These are phyloP conservation scores for Debaryomyces coudertii DNA, from an alignment of 1,139 yeast genomes.

Conservation along the genomic window DNA sequence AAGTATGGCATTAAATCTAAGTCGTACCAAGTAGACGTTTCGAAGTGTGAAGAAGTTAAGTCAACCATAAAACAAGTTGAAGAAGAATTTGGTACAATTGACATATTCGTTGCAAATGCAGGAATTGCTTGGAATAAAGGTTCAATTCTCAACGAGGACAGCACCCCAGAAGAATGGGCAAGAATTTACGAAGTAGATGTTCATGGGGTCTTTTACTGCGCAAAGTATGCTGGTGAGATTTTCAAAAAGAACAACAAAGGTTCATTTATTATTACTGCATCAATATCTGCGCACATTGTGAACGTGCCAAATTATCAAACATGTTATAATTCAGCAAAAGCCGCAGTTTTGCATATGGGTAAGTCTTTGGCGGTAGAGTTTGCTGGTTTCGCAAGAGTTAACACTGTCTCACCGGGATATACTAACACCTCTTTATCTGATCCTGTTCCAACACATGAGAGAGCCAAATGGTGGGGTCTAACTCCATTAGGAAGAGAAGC, in stretches of 20 bases:
- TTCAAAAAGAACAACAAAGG: conserved; percentile 74
- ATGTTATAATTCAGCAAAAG: conserved; percentile 84
- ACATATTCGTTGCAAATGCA: conserved; percentile 87
- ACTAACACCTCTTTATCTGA: conserved; percentile 60
- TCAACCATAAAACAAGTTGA: conserved; percentile 58
- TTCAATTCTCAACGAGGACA: conserved; percentile 58
- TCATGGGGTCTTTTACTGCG: conserved; percentile 76
- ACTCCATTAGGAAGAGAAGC: conserved; percentile 83
- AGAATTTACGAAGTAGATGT: conserved; percentile 71
- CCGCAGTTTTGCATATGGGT: conserved; percentile 79
- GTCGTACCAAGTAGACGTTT: conserved; percentile 75
- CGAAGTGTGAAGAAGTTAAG: conserved; percentile 62
- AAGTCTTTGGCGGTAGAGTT: conserved; percentile 85
- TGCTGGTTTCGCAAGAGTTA: conserved; percentile 79
- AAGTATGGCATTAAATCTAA: conserved; percentile 67
- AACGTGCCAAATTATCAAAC: conserved; percentile 85
- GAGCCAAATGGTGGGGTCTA: conserved; percentile 48
- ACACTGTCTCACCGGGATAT: conserved; percentile 82
- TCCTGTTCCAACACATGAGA: conserved; percentile 40
- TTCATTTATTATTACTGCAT: conserved; percentile 75
- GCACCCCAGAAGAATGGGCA: conserved; percentile 55
- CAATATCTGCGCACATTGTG: conserved; percentile 84
- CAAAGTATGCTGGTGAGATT: conserved; percentile 68
- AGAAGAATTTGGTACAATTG: conserved; percentile 75
- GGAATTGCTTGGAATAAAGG: conserved; percentile 89